phyloP scores from a whole-genome alignment of 2,329 filamentous ascomycete species.

The Purpureocillium takamizusanense region DNA sequence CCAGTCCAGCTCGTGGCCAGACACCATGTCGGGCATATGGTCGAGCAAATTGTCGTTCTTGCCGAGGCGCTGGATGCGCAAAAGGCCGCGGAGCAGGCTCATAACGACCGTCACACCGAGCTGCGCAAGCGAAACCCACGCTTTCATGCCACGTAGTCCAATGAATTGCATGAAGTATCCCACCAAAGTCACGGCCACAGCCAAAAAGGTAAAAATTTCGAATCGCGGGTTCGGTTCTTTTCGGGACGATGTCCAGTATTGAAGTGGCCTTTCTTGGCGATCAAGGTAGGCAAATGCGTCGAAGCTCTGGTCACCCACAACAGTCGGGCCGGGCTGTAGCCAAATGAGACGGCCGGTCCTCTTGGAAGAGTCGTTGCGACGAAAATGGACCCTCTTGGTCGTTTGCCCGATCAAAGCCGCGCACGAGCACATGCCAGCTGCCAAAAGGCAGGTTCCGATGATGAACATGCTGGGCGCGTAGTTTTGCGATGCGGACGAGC shows the following conservation, averaged over 20 bases:
- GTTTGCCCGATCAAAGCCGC: conserved; percentile 12
- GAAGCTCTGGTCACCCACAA: conserved; percentile 15
- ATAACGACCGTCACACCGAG: conserved; percentile 10
- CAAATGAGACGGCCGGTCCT: conserved; percentile 5
- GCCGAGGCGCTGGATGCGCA: conserved; percentile 10
- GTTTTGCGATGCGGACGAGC: background rate
- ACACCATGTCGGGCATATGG: conserved; percentile 7
- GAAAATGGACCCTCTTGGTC: conserved; percentile 8
- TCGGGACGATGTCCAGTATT: conserved; percentile 6
- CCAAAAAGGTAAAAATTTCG: conserved; percentile 4
- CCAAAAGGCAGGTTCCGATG: conserved; percentile 9
- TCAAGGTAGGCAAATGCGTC: conserved; percentile 12
- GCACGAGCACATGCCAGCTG: conserved; percentile 11
- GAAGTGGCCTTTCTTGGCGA: background rate
- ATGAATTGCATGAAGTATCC: conserved; percentile 14
- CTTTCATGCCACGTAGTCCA: conserved; percentile 11
- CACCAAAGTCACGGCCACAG: background rate
- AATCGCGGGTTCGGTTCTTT: conserved; percentile 1
- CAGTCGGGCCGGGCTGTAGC: conserved; percentile 12
- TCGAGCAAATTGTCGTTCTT: conserved; percentile 7
- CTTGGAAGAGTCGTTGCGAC: background rate
- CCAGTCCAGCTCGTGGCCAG: conserved; percentile 14
- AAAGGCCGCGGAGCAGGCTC: conserved; percentile 9
- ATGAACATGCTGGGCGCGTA: conserved; percentile 12
- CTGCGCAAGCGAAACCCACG: conserved; percentile 11